A percentile compares a stretch with the other conserved stretches of the same genome.
Evolutionary conservation across 164 flowering plant genomes (phyloP).

Genomic region (Malania oleifera): DNA sequence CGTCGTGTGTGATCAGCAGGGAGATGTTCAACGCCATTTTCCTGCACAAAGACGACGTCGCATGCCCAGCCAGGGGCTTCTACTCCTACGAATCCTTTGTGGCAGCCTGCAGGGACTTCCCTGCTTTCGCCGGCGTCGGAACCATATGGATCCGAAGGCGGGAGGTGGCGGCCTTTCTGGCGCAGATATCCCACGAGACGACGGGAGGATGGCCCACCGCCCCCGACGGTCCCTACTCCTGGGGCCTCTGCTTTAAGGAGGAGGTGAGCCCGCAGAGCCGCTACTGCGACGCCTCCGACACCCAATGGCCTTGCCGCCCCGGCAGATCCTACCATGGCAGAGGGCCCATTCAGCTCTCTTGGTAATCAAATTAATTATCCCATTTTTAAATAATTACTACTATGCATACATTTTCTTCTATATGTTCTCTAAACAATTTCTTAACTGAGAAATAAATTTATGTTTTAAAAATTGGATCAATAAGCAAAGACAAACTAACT

Average conservation of each 20-base stretch:
- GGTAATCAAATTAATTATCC: no score
- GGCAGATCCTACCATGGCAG: conserved; percentile 69
- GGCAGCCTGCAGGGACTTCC: conserved; percentile 37
- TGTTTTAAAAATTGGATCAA: no score
- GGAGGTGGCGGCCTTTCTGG: conserved; percentile 77
- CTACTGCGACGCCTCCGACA: conserved; percentile 49
- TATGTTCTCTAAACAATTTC: not conserved
- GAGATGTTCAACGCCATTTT: conserved; percentile 34
- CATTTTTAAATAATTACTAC: no score
- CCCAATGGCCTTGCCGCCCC: conserved; percentile 61
- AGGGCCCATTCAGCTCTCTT: conserved; percentile 79
- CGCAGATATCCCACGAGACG: conserved; percentile 82
- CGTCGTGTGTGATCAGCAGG: conserved; percentile 25
- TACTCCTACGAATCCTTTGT: conserved; percentile 50
- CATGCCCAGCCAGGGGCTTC: conserved; percentile 58
- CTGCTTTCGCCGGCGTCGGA: conserved; percentile 49
- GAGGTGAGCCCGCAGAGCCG: conserved; percentile 38
- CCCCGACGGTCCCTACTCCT: conserved; percentile 82
- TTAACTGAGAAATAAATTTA: no score
- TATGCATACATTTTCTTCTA: no score
- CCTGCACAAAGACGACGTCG: conserved; percentile 53
- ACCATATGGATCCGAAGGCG: conserved; percentile 32
- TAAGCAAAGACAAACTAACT: no score
- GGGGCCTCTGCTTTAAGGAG: conserved; percentile 74
- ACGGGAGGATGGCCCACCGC: conserved; percentile 92